phyloP scores from a whole-genome alignment of 2,329 filamentous ascomycete species.

The Nothomitra cinnamomea region DNA sequence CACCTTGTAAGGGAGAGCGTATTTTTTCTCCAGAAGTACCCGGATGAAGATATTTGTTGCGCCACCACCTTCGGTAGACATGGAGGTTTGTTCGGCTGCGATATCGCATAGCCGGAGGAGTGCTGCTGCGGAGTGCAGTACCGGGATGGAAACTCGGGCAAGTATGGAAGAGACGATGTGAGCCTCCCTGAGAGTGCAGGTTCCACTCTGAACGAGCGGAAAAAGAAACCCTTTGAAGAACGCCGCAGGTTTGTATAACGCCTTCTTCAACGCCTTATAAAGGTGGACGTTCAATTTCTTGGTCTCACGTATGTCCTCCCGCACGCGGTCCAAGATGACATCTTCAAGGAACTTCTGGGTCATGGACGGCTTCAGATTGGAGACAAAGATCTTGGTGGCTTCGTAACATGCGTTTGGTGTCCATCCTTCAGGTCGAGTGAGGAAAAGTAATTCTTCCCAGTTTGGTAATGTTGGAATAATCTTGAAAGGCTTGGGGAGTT shows the following conservation, averaged over 20 bases:
- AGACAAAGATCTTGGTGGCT: slow-evolving; percentile 83
- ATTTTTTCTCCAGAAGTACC: slow-evolving; percentile 87
- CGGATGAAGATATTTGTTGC: slow-evolving; percentile 93
- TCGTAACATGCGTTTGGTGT: slow-evolving; percentile 73
- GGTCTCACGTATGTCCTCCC: slow-evolving; percentile 82
- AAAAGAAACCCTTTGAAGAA: slow-evolving; percentile 97
- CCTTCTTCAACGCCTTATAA: slow-evolving; percentile 86
- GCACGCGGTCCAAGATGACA: slow-evolving; percentile 76
- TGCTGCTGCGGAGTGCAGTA: slow-evolving; percentile 81
- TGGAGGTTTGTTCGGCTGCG: slow-evolving; percentile 72
- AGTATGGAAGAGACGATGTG: slow-evolving; percentile 81
- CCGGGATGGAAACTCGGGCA: slow-evolving; percentile 68
- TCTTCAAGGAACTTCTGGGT: slow-evolving; percentile 76
- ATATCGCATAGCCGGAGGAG: slow-evolving; percentile 89
- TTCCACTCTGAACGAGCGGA: slow-evolving; percentile 66
- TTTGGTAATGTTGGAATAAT: slow-evolving; percentile 82
- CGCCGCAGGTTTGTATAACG: slow-evolving; percentile 79
- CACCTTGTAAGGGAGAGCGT: slow-evolving; percentile 86
- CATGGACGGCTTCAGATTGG: slow-evolving; percentile 52
- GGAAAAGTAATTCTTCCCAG: slow-evolving; percentile 74
- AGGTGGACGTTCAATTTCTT: slow-evolving; percentile 93
- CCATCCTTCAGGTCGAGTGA: slow-evolving; percentile 67
- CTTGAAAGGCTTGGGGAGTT: slow-evolving; percentile 93
- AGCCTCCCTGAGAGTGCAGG: slow-evolving; percentile 84
- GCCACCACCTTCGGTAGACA: slow-evolving; percentile 70